Conservation (phyloP, 352 stramenopile genomes). For the Globisporangium paddicum region DNA sequence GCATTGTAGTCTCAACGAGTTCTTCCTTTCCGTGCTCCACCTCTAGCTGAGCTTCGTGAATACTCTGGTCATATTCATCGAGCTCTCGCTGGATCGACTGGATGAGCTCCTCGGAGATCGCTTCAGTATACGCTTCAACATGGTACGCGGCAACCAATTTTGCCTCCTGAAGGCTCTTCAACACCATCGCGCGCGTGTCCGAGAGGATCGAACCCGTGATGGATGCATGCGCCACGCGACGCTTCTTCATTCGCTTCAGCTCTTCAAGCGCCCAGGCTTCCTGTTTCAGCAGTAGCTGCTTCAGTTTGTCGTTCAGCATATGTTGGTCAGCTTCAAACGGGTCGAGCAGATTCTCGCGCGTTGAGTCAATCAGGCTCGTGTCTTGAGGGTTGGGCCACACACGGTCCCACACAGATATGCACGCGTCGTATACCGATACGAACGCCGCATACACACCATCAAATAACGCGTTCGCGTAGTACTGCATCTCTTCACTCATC, state of each 20-base stretch:
- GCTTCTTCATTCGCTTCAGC: constrained; percentile 42
- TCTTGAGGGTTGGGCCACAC: background rate
- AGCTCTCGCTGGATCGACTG: constrained; percentile 31
- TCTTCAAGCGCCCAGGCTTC: constrained; percentile 38
- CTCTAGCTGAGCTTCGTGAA: constrained; percentile 17
- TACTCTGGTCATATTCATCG: constrained; percentile 24
- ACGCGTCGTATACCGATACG: background rate
- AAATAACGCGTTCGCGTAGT: background rate
- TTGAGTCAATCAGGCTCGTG: constrained; percentile 2
- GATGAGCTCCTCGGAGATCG: constrained; percentile 34
- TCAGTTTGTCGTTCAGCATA: constrained; percentile 17
- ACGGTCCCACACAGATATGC: background rate
- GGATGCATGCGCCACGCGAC: constrained; percentile 26
- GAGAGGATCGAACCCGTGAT: constrained; percentile 35
- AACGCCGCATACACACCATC: background rate
- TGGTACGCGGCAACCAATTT: constrained; percentile 32
- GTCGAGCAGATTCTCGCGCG: constrained; percentile 7
- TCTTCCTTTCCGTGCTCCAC: constrained; percentile 18
- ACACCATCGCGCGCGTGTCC: constrained; percentile 30
- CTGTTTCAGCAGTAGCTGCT: constrained; percentile 27
- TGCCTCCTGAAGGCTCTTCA: constrained; percentile 30
- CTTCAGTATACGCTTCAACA: constrained; percentile 30
- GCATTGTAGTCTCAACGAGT: constrained; percentile 5
- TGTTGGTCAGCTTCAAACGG: constrained; percentile 16
- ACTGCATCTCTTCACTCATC: background rate